Evolutionary conservation across 163 green algal genomes (phyloP), one percentile per base, ranked within the genome.

Genomic region (Picocystis sp.): DNA sequence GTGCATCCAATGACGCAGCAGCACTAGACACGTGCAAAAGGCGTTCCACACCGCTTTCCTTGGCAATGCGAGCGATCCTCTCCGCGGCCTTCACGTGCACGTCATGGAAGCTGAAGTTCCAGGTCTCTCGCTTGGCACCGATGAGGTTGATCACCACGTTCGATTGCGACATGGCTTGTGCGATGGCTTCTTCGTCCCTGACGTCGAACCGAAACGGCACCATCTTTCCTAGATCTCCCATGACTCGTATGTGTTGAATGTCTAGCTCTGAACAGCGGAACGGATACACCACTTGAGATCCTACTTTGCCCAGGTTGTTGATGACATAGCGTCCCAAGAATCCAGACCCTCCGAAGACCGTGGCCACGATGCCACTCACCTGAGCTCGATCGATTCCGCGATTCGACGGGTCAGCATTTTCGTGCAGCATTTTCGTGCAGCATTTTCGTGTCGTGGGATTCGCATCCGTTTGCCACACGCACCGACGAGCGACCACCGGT

Each of bases 271-370:
- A 67, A 56, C 77, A 84, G 51, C 90, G 77, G 64, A 86, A 88
- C 2, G 90, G 90, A 41, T 89, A 66, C 6, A 98, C 72, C 6
- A 94, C 71, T 56, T 85, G 79, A 1, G 73, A 78, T 25, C 89
- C 89, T 3, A 61, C 43, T 33, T 68, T 58, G 47, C 61, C 89
- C 15, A 97, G 64, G 49, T 81, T 65, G 56, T 92, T 90, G 14
- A 86, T 81, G 14, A 98, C 67, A 61, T 98, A 98, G n/a, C 84
- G 79, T 13, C 80, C 90, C 43, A 98, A 57, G 71, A 97, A 98
- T 19, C 90, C 90, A 21, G 83, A 88, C 41, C 66, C 72, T n/a
- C 90, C 90, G 70, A 98, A 98, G n/a, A 98, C 79, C 11, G 86
- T 94, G 1, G 80, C 89, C 0, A 69, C 76, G 21, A 93, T 61